A percentile compares a stretch with the other conserved stretches of the same genome.
phyloP scores from a whole-genome alignment of 2,329 filamentous ascomycete species.

The Corinectria fuckeliana region DNA sequence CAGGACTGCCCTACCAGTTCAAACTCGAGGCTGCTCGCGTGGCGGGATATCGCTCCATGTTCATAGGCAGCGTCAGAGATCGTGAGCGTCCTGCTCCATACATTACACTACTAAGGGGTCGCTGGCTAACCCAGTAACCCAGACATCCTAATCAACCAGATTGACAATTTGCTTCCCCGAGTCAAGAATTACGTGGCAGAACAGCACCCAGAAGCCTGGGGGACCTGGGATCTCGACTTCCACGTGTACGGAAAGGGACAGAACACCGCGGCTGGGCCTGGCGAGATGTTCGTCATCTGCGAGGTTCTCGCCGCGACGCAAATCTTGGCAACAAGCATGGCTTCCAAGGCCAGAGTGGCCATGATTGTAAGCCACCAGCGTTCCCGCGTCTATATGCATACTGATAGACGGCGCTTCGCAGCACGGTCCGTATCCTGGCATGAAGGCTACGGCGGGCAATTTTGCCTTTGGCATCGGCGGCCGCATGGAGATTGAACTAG shows the following conservation, averaged over 20 bases:
- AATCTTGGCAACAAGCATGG: conserved; percentile 48
- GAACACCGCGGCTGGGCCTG: neutral
- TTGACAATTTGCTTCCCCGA: conserved; percentile 19
- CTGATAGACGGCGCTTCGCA: no score
- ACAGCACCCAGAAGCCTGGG: conserved; percentile 26
- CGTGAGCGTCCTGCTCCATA: neutral
- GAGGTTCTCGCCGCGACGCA: conserved; percentile 55
- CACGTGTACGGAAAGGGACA: conserved; percentile 51
- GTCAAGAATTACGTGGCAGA: conserved; percentile 27
- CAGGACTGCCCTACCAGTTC: conserved; percentile 25
- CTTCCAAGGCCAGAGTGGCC: conserved; percentile 37
- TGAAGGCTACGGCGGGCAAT: conserved; percentile 60
- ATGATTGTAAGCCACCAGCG: conserved; percentile 39
- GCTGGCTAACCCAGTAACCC: neutral
- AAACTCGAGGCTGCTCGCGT: conserved; percentile 33
- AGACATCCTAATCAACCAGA: conserved; percentile 30
- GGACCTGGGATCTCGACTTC: conserved; percentile 41
- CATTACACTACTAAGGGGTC: accelerated
- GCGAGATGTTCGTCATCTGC: conserved; percentile 51
- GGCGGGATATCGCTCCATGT: conserved; percentile 31
- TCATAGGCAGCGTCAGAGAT: conserved; percentile 32
- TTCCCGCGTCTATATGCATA: no score
- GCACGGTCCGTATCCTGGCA: conserved; percentile 56
- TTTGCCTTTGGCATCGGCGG: conserved; percentile 48
- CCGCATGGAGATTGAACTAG: conserved; percentile 36